Conservation (phyloP, 2,329 filamentous ascomycete species). For the Torrubiella hemipterigena region DNA sequence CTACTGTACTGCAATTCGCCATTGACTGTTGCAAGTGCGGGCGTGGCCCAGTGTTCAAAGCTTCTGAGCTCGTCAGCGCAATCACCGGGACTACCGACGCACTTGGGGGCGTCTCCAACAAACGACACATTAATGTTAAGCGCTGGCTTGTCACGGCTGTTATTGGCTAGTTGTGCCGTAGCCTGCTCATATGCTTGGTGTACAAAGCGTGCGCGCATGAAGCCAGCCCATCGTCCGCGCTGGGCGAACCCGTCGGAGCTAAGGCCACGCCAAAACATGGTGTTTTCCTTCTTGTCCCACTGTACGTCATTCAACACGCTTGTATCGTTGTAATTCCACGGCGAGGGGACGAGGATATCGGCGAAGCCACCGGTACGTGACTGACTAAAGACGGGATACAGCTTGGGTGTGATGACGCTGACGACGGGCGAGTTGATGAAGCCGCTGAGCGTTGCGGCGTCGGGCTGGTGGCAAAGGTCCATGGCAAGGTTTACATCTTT, state of each 20-base stretch:
- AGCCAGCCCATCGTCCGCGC: constrained; percentile 40
- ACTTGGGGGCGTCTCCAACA: constrained; percentile 27
- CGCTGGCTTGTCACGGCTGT: constrained; percentile 23
- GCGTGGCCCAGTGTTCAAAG: constrained; percentile 24
- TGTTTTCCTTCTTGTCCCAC: constrained; percentile 35
- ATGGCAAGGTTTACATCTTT: constrained; percentile 42
- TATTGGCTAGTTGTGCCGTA: constrained; percentile 26
- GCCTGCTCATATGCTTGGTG: constrained; percentile 39
- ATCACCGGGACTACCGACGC: constrained; percentile 30
- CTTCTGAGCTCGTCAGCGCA: constrained; percentile 24
- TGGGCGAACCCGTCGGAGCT: constrained; percentile 35
- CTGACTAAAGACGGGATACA: constrained; percentile 44
- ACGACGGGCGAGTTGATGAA: constrained; percentile 38
- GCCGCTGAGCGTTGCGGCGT: constrained; percentile 36
- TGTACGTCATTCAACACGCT: constrained; percentile 36
- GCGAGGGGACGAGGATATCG: constrained; percentile 40
- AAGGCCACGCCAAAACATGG: constrained; percentile 45
- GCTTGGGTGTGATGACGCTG: constrained; percentile 34
- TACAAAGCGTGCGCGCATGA: constrained; percentile 58
- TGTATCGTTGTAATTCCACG: constrained; percentile 44
- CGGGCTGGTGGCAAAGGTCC: constrained; percentile 37
- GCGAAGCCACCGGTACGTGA: constrained; percentile 40
- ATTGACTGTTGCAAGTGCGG: constrained; percentile 15
- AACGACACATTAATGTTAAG: constrained; percentile 22
- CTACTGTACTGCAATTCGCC: no score